These are phyloP conservation scores for Meira nashicola DNA, from an alignment of 1,284 basidiomycete genomes.

Conservation along the genomic window DNA sequence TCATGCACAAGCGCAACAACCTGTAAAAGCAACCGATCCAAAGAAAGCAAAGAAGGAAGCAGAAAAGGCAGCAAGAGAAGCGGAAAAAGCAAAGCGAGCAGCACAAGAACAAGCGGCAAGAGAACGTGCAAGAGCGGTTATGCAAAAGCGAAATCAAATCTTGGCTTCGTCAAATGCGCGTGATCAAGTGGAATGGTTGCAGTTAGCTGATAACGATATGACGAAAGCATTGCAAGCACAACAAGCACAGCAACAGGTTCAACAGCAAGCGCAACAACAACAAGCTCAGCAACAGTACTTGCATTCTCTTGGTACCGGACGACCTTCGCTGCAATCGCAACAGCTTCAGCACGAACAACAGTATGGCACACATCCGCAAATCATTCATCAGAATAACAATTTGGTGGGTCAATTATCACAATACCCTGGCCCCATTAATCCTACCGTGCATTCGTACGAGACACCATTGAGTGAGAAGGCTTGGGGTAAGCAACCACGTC, in stretches of 20 bases:
- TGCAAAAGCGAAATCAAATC: conserved; percentile 69
- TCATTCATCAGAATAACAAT: no score
- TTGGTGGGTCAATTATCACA: no score
- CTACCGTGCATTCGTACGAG: no score
- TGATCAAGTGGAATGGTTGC: conserved; percentile 46
- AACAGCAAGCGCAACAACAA: no score
- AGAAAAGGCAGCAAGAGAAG: conserved; percentile 74
- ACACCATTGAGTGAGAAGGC: conserved; percentile 31
- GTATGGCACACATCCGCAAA: no score
- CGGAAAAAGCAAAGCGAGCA: conserved; percentile 75
- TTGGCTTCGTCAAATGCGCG: conserved; percentile 34
- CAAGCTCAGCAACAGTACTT: no score
- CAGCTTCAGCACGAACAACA: no score
- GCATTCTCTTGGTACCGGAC: background rate
- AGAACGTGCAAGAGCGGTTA: conserved; percentile 88
- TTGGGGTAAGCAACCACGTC: conserved; percentile 37
- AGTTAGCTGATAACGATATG: conserved; percentile 5
- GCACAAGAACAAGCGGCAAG: conserved; percentile 65
- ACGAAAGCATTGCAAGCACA: background rate
- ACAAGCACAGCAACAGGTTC: background rate
- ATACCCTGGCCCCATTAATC: no score
- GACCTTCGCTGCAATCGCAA: no score
- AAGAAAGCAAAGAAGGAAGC: conserved; percentile 88
- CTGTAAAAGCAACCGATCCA: conserved; percentile 60
- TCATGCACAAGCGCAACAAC: conserved; percentile 53